Evolutionary conservation across 2,329 filamentous ascomycete genomes (phyloP), one percentile per base, ranked within the genome.

Genomic region (Epichloe brachyelytri): DNA sequence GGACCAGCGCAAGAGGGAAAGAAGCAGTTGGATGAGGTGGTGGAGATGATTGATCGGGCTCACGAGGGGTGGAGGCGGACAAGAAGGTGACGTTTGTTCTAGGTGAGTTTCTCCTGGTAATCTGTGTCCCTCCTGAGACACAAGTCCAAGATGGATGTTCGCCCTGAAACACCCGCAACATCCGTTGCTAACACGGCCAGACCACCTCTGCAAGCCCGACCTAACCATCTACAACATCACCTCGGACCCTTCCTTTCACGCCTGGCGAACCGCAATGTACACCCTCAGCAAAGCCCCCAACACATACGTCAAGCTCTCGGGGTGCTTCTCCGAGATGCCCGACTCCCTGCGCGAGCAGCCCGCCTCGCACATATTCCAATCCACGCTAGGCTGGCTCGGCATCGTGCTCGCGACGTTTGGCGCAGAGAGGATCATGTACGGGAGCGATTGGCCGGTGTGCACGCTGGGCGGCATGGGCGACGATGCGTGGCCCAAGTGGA

Each of bases 371-470:
- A 76, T 88, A 51, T 81, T 87, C 56, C 71, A 77, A 54, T 75
- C 75, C 40, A 73, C 86, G 19, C 73, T 77, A 53, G 82, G 83
- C 22, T 94, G 87, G 83, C 76, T 88, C 2, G 78, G 82, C 54
- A 78, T 84, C 49, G 70, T 90, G 0, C 78, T 94, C 49, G 77
- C 81, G 30, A 77, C 77, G 1, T 96, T 95, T 61, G 82, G 85
- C 1, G 70, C 85, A 0, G 63, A 72, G 20, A 76, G 88, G 56
- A 76, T 93, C 63, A 89, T 97, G 83, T 96, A 93, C 66, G 90
- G 85, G 22, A 90, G 85, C 56, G 89, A 96, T 66, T 97, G 91
- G 91, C 90, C 91, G 2, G 84, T 96, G 1, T 95, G 88, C 68
- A 90, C 88, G 55, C 70, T 88, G 30, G 41, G 44, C 17, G 50